phyloP scores from a whole-genome alignment of 148 eudicot genomes.

The Rhododendron griersonianum region DNA sequence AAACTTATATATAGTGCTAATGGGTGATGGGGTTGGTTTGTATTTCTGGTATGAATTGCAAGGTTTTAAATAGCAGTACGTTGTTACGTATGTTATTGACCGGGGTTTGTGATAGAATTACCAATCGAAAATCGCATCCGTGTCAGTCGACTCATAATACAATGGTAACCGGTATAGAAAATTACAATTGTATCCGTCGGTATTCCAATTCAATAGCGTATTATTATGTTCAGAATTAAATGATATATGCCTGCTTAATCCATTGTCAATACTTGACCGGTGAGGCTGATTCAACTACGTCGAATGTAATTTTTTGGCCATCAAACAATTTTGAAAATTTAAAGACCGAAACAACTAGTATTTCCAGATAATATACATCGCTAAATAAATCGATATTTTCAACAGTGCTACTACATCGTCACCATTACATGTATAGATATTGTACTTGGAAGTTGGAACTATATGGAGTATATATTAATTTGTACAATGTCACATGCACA shows the following conservation, averaged over 20 bases:
- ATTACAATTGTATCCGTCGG: background rate
- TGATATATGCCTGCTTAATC: background rate
- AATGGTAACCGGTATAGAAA: background rate
- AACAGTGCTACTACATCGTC: no score
- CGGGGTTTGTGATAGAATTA: background rate
- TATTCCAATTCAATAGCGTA: background rate
- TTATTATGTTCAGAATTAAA: background rate
- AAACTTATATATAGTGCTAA: background rate
- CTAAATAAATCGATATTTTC: no score
- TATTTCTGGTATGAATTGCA: background rate
- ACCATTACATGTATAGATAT: no score
- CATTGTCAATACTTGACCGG: background rate
- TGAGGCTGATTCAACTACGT: background rate
- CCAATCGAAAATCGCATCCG: background rate
- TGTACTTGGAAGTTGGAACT: no score
- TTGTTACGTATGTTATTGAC: background rate
- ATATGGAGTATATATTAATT: background rate
- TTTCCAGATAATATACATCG: no score
- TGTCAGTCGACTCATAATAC: background rate
- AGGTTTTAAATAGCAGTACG: background rate
- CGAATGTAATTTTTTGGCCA: background rate
- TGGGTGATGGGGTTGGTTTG: background rate
- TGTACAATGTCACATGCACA: background rate
- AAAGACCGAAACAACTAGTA: no score
- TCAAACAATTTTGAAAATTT: no score